Conservation (phyloP, 2,329 filamentous ascomycete species). For the Aspergillus terreus region DNA sequence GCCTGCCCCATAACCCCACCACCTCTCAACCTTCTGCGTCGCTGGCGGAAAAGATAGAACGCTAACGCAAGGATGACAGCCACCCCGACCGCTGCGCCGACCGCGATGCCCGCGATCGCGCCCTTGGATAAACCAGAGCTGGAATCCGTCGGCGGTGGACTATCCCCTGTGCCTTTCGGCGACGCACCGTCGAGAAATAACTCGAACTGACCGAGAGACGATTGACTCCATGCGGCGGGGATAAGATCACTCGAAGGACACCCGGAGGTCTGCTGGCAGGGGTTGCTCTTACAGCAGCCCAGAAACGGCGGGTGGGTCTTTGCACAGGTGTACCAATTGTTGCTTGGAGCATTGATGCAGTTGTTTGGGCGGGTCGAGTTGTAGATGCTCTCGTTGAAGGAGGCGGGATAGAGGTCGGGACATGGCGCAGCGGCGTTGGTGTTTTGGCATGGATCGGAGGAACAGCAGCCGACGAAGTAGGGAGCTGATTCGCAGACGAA, state of each 20-base stretch:
- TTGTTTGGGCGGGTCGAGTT: background rate
- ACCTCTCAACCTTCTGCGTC: background rate
- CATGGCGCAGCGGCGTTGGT: slow-evolving; percentile 40
- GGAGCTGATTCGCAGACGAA: slow-evolving; percentile 18
- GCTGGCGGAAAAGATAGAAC: background rate
- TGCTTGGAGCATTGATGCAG: background rate
- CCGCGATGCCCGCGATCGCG: background rate
- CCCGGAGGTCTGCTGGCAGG: background rate
- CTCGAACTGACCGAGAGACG: background rate
- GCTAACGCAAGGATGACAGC: background rate
- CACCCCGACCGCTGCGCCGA: background rate
- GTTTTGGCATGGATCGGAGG: slow-evolving; percentile 19
- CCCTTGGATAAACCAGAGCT: background rate
- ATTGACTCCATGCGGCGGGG: background rate
- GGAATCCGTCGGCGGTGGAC: background rate
- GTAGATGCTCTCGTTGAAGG: background rate
- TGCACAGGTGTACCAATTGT: background rate
- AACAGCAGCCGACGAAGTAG: slow-evolving; percentile 24
- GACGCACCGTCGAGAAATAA: background rate
- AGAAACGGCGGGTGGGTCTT: background rate
- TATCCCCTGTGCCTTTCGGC: no score
- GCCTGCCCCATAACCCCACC: background rate
- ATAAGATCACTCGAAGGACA: background rate
- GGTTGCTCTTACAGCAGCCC: background rate
- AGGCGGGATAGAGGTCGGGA: slow-evolving; percentile 42